phyloP scores from a whole-genome alignment of 805 yeast genomes.

The Monosporozyma aquatica region DNA sequence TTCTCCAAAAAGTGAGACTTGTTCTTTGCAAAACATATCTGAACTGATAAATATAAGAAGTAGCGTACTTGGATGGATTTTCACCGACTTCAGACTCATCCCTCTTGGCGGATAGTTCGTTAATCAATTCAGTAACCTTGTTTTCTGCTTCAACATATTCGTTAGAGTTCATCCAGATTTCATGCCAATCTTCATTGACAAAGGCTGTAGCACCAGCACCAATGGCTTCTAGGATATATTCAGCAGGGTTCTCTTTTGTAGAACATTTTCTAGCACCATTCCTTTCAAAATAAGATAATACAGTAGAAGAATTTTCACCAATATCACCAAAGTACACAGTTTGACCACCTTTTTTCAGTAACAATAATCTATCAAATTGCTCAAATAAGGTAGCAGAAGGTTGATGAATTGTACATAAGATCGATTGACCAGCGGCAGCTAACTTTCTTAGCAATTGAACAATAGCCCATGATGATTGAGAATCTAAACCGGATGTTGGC shows the following conservation, averaged over 20 bases:
- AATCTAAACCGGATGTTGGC: conserved; percentile 59
- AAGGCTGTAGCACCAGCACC: conserved; percentile 69
- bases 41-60: conserved; percentile 27
- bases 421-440: conserved; percentile 57
- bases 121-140: conserved; percentile 43
- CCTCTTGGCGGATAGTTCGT: conserved; percentile 26
- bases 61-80: conserved; percentile 14
- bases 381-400: conserved; percentile 57
- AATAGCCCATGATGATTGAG: conserved; percentile 52
- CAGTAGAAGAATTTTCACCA: conserved; percentile 44
- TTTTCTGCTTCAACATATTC: conserved; percentile 32
- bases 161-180: conserved; percentile 42
- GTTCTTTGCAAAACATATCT: conserved; percentile 27
- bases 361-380: conserved; percentile 51
- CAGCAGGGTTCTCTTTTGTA: conserved; percentile 54
- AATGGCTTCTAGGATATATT: conserved; percentile 56
- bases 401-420: conserved; percentile 61
- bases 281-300: conserved; percentile 53
- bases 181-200: conserved; percentile 44
- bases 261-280: conserved; percentile 58
- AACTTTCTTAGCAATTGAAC: conserved; percentile 48
- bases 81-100: conserved; percentile 10
- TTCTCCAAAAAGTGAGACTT: conserved; percentile 31
- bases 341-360: conserved; percentile 58
- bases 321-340: conserved; percentile 66